Conservation (phyloP, 148 eudicot genomes). For the Cornus florida region DNA sequence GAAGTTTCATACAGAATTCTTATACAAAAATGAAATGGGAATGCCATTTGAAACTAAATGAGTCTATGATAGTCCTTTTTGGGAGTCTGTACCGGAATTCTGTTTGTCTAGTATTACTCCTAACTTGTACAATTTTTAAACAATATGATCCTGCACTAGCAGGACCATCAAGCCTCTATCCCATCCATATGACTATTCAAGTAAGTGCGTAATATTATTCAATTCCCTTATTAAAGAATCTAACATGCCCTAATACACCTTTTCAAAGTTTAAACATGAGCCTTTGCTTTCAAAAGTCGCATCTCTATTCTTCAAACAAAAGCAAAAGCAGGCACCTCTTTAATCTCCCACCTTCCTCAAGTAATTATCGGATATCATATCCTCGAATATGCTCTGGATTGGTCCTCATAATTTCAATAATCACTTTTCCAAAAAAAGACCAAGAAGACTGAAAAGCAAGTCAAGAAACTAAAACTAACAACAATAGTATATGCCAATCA, state of each 20-base stretch:
- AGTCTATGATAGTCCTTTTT: too few species aligned
- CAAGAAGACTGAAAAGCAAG: neutral
- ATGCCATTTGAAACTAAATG: too few species aligned
- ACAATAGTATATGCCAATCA: neutral
- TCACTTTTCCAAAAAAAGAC: neutral
- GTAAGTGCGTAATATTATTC: neutral
- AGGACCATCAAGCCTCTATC: too few species aligned
- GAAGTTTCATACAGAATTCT: too few species aligned
- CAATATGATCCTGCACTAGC: too few species aligned
- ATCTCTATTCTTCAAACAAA: neutral
- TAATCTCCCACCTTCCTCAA: neutral
- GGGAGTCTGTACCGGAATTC: too few species aligned
- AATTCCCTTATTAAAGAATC: slow-evolving; percentile 1
- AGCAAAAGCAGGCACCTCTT: slow-evolving; percentile 4
- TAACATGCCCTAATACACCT: neutral
- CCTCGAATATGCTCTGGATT: too few species aligned
- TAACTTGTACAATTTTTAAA: too few species aligned
- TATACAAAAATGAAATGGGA: too few species aligned
- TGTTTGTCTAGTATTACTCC: too few species aligned
- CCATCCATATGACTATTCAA: too few species aligned
- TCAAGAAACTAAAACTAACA: neutral
- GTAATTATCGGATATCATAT: neutral
- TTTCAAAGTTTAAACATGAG: neutral
- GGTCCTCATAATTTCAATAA: too few species aligned
- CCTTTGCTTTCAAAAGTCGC: slow-evolving; percentile 11